phyloP scores from a whole-genome alignment of 2,329 filamentous ascomycete species.

The Sclerotinia trifoliorum region DNA sequence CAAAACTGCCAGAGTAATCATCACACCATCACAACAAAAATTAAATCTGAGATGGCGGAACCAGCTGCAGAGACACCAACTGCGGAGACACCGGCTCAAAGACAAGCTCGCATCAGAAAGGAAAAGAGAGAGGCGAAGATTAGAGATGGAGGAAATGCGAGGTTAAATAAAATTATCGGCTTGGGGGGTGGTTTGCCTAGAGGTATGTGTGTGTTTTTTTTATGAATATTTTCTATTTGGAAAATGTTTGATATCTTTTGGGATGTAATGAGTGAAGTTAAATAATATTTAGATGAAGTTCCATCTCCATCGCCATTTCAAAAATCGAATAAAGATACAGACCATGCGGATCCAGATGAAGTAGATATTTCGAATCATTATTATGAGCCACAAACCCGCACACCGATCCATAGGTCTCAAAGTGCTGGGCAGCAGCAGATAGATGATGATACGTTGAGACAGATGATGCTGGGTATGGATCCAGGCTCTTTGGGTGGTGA shows the following conservation, averaged over 20 bases:
- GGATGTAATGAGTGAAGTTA: background rate
- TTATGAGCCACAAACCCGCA: slow-evolving; percentile 54
- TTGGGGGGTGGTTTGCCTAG: slow-evolving; percentile 58
- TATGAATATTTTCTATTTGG: background rate
- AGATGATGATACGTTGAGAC: slow-evolving; percentile 60
- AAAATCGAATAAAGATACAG: background rate
- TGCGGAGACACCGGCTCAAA: slow-evolving; percentile 16
- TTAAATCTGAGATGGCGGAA: slow-evolving; percentile 9
- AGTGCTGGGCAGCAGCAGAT: slow-evolving; percentile 38
- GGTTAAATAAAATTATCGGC: slow-evolving; percentile 73
- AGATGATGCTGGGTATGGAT: slow-evolving; percentile 63
- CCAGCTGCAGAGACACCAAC: background rate
- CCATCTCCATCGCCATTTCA: slow-evolving; percentile 39
- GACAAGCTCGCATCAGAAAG: slow-evolving; percentile 72
- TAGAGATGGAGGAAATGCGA: slow-evolving; percentile 64
- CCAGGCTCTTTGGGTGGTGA: slow-evolving; percentile 36
- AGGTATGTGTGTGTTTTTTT: slow-evolving; percentile 41
- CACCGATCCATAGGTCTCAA: slow-evolving; percentile 42
- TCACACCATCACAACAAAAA: background rate
- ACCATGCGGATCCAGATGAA: slow-evolving; percentile 63
- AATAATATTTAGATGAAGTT: slow-evolving; percentile 36
- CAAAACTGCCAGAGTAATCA: slow-evolving; percentile 1
- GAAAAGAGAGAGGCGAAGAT: slow-evolving; percentile 79
- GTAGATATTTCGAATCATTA: slow-evolving; percentile 74
- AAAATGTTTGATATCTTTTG: background rate